Conservation (phyloP, 345 rosid genomes). For the Erucastrum elatum region DNA sequence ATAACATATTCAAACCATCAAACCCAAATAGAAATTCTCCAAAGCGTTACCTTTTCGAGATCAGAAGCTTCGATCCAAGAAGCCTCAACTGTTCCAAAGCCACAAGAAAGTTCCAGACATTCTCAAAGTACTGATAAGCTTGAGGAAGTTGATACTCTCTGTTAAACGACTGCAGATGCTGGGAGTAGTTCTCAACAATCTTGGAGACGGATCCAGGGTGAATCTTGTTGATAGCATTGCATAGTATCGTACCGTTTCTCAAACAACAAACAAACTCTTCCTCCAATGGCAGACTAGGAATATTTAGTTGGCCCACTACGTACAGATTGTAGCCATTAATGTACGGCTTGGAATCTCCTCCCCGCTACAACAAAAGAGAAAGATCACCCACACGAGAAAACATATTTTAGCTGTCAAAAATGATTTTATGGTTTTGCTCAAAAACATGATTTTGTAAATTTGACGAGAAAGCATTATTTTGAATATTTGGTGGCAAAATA, state of each 20-base stretch:
- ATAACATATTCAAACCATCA: background rate
- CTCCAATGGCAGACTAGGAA: conserved; percentile 67
- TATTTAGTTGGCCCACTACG: conserved; percentile 62
- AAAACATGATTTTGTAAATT: too few relatives aligned
- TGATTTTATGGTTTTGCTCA: too few relatives aligned
- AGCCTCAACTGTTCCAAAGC: conserved; percentile 76
- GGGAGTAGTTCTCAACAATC: conserved; percentile 72
- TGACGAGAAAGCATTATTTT: too few relatives aligned
- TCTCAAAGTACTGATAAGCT: conserved; percentile 86
- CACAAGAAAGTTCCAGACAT: conserved; percentile 66
- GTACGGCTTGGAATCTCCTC: conserved; percentile 68
- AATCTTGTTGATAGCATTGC: conserved; percentile 83
- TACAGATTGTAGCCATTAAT: conserved; percentile 59
- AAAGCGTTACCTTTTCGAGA: conserved; percentile 71
- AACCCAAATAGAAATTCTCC: background rate
- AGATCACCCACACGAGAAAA: background rate
- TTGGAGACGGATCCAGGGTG: conserved; percentile 78
- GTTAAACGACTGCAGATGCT: conserved; percentile 44
- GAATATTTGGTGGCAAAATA: too few relatives aligned
- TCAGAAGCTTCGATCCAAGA: conserved; percentile 91
- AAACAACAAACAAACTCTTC: conserved; percentile 78
- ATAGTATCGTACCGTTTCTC: conserved; percentile 77
- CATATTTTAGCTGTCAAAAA: too few relatives aligned
- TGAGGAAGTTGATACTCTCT: conserved; percentile 67
- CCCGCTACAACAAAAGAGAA: conserved; percentile 47